Evolutionary conservation across 208 protist genomes (phyloP).

Genomic region (Strigomonas galati): DNA sequence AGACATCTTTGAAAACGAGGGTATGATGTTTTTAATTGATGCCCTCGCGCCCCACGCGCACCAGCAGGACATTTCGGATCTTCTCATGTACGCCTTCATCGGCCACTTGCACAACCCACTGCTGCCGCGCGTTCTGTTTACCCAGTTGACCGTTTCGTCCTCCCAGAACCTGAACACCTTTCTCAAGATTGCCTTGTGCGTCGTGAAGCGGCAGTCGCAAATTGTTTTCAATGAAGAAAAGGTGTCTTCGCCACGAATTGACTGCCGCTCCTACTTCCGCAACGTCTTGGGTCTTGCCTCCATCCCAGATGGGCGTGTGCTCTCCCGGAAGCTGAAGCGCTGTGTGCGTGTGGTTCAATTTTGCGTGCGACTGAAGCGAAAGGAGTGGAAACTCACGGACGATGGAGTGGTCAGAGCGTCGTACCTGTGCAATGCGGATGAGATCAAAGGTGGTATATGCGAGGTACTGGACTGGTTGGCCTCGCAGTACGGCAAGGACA

Average conservation of each 20-base stretch:
- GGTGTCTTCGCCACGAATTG: not conserved
- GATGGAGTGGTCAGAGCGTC: too few relatives aligned
- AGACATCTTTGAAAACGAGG: slow-evolving; percentile 16
- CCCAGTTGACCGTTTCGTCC: not conserved
- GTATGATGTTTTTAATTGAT: slow-evolving; percentile 23
- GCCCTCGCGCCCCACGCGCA: slow-evolving; percentile 43
- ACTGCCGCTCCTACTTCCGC: not conserved
- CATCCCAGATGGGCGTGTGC: not conserved
- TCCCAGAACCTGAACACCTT: not conserved
- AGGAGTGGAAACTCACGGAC: not conserved
- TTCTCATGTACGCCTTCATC: slow-evolving; percentile 43
- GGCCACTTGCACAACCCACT: slow-evolving; percentile 22
- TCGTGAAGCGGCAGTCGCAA: slow-evolving; percentile 6
- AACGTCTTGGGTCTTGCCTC: not conserved
- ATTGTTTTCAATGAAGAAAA: slow-evolving; percentile 6
- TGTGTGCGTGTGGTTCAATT: not conserved
- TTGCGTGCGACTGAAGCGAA: not conserved
- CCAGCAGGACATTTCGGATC: slow-evolving; percentile 43
- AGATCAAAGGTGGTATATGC: slow-evolving; percentile 14
- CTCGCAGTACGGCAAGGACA: slow-evolving; percentile 22
- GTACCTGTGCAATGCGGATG: too few relatives aligned
- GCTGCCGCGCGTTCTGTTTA: too few relatives aligned
- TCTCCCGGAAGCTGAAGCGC: not conserved
- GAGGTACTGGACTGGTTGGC: slow-evolving; percentile 47
- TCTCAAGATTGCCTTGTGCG: not conserved